A percentile compares a stretch with the other conserved stretches of the same genome.
These are phyloP conservation scores for Globisporangium iwayamae DNA, from an alignment of 352 stramenopile species.

Conservation along the genomic window DNA sequence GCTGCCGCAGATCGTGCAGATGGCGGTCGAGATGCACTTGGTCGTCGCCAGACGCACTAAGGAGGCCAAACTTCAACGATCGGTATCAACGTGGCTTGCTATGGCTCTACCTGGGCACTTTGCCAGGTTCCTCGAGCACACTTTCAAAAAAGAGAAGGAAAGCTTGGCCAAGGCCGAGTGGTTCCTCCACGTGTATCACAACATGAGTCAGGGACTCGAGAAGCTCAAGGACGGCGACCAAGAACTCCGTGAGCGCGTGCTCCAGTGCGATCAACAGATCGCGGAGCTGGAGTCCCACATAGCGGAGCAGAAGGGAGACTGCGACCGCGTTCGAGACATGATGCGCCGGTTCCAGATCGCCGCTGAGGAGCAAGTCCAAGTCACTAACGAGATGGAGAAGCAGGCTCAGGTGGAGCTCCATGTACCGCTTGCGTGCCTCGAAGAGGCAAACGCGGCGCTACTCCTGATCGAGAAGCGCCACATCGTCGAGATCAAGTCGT, in stretches of 20 bases:
- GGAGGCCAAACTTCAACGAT: neutral
- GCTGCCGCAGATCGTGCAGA: conserved; percentile 17
- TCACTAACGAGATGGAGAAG: conserved; percentile 65
- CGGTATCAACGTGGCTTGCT: conserved; percentile 9
- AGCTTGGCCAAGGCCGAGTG: conserved; percentile 14
- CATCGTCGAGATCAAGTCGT: conserved; percentile 84
- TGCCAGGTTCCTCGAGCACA: conserved; percentile 14
- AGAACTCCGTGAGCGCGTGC: conserved; percentile 16
- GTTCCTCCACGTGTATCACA: conserved; percentile 27
- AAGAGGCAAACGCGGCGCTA: conserved; percentile 63
- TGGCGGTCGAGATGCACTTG: conserved; percentile 27
- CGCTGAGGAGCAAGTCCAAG: conserved; percentile 56
- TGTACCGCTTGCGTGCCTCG: conserved; percentile 55
- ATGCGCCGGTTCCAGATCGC: conserved; percentile 57
- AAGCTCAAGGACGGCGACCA: conserved; percentile 27
- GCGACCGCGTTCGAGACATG: conserved; percentile 42
- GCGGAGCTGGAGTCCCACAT: conserved; percentile 22
- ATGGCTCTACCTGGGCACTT: conserved; percentile 21
- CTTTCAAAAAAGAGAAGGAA: conserved; percentile 16
- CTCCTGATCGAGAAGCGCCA: conserved; percentile 66
- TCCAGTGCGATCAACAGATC: conserved; percentile 29
- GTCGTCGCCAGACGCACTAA: conserved; percentile 2
- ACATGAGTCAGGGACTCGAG: conserved; percentile 40
- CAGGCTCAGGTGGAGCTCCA: conserved; percentile 51
- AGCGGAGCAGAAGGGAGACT: conserved; percentile 38